Conservation (phyloP, 345 rosid genomes). For the Fremontodendron californicum region DNA sequence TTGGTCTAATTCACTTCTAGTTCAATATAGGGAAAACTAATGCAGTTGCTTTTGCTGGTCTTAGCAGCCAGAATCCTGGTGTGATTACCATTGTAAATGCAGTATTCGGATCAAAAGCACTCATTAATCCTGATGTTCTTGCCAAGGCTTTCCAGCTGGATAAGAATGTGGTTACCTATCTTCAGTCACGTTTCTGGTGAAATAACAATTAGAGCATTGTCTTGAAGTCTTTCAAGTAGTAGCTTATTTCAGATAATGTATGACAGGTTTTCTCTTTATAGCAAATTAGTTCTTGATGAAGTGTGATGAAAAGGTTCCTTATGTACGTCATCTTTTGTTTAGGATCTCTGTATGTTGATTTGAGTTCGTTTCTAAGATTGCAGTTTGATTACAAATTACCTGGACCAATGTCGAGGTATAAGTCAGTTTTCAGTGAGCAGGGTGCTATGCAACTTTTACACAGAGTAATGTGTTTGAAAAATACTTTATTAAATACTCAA, state of each 20-base stretch:
- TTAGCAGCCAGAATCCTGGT: too few relatives aligned
- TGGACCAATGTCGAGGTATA: too few relatives aligned
- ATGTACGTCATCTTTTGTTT: not conserved
- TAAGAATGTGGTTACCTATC: not conserved
- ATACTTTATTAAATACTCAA: too few relatives aligned
- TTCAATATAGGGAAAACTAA: not conserved
- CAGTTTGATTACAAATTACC: not conserved
- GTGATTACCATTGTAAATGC: too few relatives aligned
- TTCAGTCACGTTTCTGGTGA: not conserved
- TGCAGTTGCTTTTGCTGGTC: not conserved
- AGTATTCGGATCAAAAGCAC: not conserved
- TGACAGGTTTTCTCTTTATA: not conserved
- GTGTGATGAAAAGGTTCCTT: not conserved
- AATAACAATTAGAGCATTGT: not conserved
- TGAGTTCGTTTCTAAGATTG: not conserved
- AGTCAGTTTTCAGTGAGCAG: not conserved
- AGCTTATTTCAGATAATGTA: not conserved
- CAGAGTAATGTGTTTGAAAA: not conserved
- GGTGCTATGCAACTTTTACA: not conserved
- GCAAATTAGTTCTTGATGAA: not conserved
- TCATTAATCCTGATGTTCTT: slow-evolving; percentile 2
- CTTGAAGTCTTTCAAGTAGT: not conserved
- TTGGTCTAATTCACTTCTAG: not conserved
- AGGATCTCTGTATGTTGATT: not conserved
- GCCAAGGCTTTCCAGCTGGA: not conserved